Evolutionary conservation across 2,329 filamentous ascomycete species (phyloP), one percentile per base, ranked within the genome.

Genomic region (Aspergillus sp.): DNA sequence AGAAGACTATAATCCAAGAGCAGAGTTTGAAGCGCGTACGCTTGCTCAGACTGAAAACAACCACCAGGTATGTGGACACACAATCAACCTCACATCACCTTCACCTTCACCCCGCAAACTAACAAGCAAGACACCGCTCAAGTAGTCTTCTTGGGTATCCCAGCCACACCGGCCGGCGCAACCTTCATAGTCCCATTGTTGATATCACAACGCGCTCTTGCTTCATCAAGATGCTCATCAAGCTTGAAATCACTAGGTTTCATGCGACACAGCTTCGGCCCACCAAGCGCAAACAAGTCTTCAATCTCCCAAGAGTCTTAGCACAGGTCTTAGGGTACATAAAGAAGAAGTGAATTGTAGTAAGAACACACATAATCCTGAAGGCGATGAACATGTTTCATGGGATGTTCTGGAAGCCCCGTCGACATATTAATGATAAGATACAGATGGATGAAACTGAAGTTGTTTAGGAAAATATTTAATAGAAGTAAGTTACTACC

Each of bases 361-460:
- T 81, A 2, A 71, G 73, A n/a, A 83, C 61, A 61, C 81, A 84
- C 53, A 84, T 71, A 6, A 74, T 67, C 0, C 82, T 81, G 62
- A 84, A 84, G 25, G 84, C 73, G 47, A 84, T 79, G 70, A 83
- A 84, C 13, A 83, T 75, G 62, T 82, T 82, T 75, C 82, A 87
- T 28, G 78, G 79, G 71, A 88, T 88, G 70, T 86, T 87, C 53
- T 79, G 74, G 74, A 88, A 86, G 11, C 31, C 4, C 19, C 19
- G 19, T 19, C 19, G 19, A 19, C 19, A 19, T 19, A 19, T 19
- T 19, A 19, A 19, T 19, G 2, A 19, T 19, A 19, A 19, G 19
- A 19, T 19, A 2, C 19, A 19, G 19, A 19, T 19, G 1, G 19
- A 19, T 19, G 19, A 19, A 19, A 19, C 19, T 19, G 2, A 19